Percentiles rank a stretch among this genome's conserved stretches.
phyloP scores from a whole-genome alignment of 371 early-diverging fungal genomes.

The Circinella minor region DNA sequence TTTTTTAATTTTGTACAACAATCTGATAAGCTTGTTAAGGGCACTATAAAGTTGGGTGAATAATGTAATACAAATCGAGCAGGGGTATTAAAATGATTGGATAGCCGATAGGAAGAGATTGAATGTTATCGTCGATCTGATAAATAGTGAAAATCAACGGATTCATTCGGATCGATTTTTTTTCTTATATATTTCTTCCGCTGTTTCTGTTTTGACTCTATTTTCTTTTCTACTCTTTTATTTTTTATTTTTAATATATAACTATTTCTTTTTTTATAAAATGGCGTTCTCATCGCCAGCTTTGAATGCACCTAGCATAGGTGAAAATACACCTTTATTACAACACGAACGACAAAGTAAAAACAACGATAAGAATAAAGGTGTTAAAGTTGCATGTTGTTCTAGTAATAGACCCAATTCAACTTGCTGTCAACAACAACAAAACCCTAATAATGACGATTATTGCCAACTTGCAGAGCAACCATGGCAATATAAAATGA shows the following conservation, averaged over 20 bases:
- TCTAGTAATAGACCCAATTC: conserved; percentile 5
- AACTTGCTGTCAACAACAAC: conserved; percentile 16
- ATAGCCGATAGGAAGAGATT: no score
- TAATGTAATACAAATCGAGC: not conserved
- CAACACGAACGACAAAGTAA: not conserved
- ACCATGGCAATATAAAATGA: conserved; percentile 62
- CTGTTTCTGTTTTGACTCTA: not conserved
- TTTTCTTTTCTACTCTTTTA: not conserved
- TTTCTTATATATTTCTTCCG: no score
- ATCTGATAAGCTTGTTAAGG: not conserved
- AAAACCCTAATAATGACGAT: conserved; percentile 22
- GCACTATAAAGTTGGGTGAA: not conserved
- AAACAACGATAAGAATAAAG: not conserved
- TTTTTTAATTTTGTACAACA: not conserved
- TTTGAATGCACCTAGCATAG: not conserved
- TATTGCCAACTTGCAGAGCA: conserved; percentile 43
- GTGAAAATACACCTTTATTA: conserved; percentile 18
- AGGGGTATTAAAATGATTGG: not conserved
- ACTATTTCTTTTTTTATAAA: not conserved
- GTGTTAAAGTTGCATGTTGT: not conserved
- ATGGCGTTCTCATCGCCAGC: conserved; percentile 11
- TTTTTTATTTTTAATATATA: not conserved
- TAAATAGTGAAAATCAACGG: no score
- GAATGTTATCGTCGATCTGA: no score
- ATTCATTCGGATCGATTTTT: no score